Base-by-base conservation (phyloP, 352 stramenopile genomes). In the Pelagophyceae sp. region DNA sequence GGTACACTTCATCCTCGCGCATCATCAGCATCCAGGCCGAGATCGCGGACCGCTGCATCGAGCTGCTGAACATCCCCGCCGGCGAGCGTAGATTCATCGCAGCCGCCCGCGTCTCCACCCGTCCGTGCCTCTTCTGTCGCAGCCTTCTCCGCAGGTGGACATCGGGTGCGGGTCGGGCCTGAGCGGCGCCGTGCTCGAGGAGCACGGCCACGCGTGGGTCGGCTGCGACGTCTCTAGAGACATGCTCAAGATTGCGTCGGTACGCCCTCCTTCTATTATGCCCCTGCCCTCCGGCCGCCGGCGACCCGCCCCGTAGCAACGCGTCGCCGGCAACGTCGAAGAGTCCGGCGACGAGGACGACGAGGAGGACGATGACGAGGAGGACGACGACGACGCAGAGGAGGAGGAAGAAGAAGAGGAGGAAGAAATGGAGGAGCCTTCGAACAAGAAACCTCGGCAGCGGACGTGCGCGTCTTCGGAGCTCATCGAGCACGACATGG, bases 191-290 rank as follows among this genome's bases (percentile, higher is more conserved):
- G 76, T 27, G 29, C 31, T 76, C 58, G 75, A 77, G 69, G 32
- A 50, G 77, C 86, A 93, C 25, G 96, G 96, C 0, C 95, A 99
- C 83, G 90, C 95, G 5, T 99, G 96, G 96, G 87, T 99, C 32
- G 96, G 96, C 64, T 93, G 95, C 75, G 96, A 99, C 86, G 97
- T 99, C 72, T 97, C 83, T 38, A 64, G 85, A 77, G 93, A 98
- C 83, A 99, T 99, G 96, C 90, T 99, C n/a, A 89, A 97, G 79
- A 96, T 99, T 71, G 96, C 95, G 0, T 92, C 94, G 45, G 94
- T 98, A 83, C 87, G 94, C 37, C 90, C n/a, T n/a, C n/a, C n/a
- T n/a, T n/a, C n/a, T n/a, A n/a, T 95, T 69, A 94, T 54, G 45
- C 23, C 77, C 63, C 23, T 64, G 45, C 29, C 19, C 72, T 45